Evolutionary conservation across 2,329 filamentous ascomycete genomes (phyloP), one percentile per base, ranked within the genome.

Genomic region (Alternaria sp.): DNA sequence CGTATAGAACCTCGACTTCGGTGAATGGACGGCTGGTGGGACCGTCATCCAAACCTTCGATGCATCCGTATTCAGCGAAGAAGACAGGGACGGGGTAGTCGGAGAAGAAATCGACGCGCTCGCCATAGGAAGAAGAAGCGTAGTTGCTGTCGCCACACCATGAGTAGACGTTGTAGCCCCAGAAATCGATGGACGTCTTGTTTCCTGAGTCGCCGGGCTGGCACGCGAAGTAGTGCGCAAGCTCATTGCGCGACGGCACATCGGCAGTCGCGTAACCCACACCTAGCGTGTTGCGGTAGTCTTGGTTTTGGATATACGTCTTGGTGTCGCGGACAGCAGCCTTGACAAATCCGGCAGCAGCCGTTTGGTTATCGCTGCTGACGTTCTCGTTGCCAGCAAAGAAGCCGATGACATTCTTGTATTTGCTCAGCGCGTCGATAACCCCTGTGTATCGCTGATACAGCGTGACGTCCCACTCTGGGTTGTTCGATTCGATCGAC

Each of bases 151-250:
- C 81, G 69, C 95, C 96, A 80, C 96, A 99, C 96, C 96, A 99
- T 47, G 94, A 96, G 87, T 98, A 99, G 82, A 98, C 97, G 85
- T 99, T 99, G 90, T 98, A 98, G 61, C 96, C 96, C 92, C 94
- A 98, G 86, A 96, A 97, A 82, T 99, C 96, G 69, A 98, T 97
- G 63, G 90, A 81, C 74, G 83, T 83, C 8, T 84, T 83, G 57
- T 78, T 79, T 11, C 75, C 75, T 2, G 62, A 26, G 46, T 75
- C 69, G 13, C 68, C 69, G 10, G 84, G 79, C 66, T 94, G 92
- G 80, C 96, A 99, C 85, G 97, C 94, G 84, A 99, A 97, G 87
- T 97, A 99, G 77, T 93, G 84, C 65, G 93, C 92, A 76, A 98
- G 89, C 71, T 93, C 85, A 66, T 86, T 85, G 79, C 95, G 91